Evolutionary conservation across 164 flowering plant species (phyloP).

Genomic region (Berberis vulgaris): DNA sequence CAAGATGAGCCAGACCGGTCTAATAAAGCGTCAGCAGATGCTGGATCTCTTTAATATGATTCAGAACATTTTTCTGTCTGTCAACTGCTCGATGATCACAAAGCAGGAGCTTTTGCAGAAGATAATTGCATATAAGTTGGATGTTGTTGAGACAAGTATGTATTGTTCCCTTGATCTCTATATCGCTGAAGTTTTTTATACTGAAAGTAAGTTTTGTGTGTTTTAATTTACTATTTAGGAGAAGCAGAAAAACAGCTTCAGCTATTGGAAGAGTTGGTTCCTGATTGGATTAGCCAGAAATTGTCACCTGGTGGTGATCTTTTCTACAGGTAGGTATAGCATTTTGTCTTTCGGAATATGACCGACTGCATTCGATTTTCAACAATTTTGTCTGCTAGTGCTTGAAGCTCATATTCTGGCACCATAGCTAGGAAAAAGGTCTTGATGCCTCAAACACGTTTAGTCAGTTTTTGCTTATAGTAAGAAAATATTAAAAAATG

Average conservation of each 20-base stretch:
- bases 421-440: too few relatives aligned
- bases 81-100: conserved; percentile 35
- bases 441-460: too few relatives aligned
- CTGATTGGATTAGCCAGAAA: conserved; percentile 58
- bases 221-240: conserved; percentile 21
- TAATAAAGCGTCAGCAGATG: conserved; percentile 14
- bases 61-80: conserved; percentile 35
- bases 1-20: conserved; percentile 5
- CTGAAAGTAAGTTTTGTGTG: background rate
- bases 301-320: conserved; percentile 43
- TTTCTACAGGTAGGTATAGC: conserved; percentile 36
- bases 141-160: conserved; percentile 45
- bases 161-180: background rate
- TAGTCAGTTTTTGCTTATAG: too few relatives aligned
- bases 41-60: conserved; percentile 32
- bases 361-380: too few relatives aligned
- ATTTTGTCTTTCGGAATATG: background rate
- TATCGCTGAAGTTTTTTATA: background rate
- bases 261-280: conserved; percentile 49
- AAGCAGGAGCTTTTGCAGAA: conserved; percentile 72
- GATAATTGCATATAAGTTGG: conserved; percentile 36
- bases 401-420: too few relatives aligned
- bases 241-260: conserved; percentile 54
- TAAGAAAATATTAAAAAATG: too few relatives aligned
- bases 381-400: too few relatives aligned